Evolutionary conservation across 2,329 filamentous ascomycete genomes (phyloP), one percentile per base, ranked within the genome.

Genomic region (Trichoderma gracile): DNA sequence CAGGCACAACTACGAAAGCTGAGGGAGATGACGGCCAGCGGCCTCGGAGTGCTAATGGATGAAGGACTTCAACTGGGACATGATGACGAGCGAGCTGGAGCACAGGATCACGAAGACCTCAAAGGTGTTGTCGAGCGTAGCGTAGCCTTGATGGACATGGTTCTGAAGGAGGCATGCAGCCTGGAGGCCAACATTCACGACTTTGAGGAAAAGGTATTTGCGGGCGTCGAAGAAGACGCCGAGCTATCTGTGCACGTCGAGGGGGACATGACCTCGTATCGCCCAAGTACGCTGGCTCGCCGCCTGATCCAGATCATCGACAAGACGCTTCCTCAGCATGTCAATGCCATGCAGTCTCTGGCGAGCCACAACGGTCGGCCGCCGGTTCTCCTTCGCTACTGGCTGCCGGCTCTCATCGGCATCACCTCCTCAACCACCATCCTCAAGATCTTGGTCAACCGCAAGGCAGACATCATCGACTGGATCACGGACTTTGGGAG

Each of bases 401-500:
- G 95, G 95, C 81, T 97, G 5, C 92, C 93, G 1, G 84, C 86
- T 0, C 83, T 86, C 1, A 76, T 86, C 9, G 83, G 92, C 1
- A 74, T 97, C 3, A 79, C 96, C 12, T 97, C 93, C 0, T 94
- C 92, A 0, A 93, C 91, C 17, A 97, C 93, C 0, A 82, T 96
- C n/a, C 80, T 98, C 17, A 88, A 89, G 23, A 85, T 98, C 43
- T 77, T 96, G 33, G 82, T 90, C 66, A 91, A 89, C 72, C 85
- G 88, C 58, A 87, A 86, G 70, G 89, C 89, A 21, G 91, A 94
- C 69, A 89, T 99, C 21, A 69, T 91, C 27, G 82, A 86, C 53
- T 97, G 93, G 93, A 81, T 96, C 50, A 81, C 84, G 42, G 90
- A 95, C 68, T 78, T 97, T 27, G 94, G 92, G 8, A 80, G 81